A percentile compares a stretch with the other conserved stretches of the same genome.
Conservation (phyloP, 768 basidiomycete species). For the Russula sp. region DNA sequence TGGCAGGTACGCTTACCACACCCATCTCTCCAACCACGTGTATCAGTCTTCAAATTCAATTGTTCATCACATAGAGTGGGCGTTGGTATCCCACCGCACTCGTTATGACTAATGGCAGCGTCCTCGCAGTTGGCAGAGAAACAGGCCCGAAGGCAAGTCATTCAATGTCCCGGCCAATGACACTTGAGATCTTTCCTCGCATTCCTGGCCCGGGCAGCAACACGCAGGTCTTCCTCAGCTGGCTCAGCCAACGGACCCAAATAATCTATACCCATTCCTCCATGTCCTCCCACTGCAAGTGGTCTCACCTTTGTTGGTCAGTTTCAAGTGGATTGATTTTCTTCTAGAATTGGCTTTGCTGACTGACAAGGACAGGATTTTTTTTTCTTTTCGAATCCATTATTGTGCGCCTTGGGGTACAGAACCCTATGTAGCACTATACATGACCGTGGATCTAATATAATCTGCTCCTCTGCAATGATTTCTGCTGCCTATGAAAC, state of each 20-base stretch:
- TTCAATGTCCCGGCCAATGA: slow-evolving; percentile 48
- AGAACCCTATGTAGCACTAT: no score
- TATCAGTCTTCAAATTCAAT: background rate
- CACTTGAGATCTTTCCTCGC: slow-evolving; percentile 64
- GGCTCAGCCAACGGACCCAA: slow-evolving; percentile 68
- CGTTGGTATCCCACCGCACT: slow-evolving; percentile 74
- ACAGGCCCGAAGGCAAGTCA: slow-evolving; percentile 43
- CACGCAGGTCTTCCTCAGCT: slow-evolving; percentile 57
- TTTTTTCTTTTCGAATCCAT: no score
- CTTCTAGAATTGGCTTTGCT: background rate
- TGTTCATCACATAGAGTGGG: slow-evolving; percentile 38
- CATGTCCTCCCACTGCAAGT: slow-evolving; percentile 53
- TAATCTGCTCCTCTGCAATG: no score
- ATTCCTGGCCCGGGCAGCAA: slow-evolving; percentile 50
- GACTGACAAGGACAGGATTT: slow-evolving; percentile 39
- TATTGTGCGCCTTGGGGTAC: no score
- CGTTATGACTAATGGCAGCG: slow-evolving; percentile 64
- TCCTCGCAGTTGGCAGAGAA: slow-evolving; percentile 73
- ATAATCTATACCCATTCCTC: slow-evolving; percentile 77
- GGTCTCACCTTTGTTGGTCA: slow-evolving; percentile 63
- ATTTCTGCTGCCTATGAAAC: no score
- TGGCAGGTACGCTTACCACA: slow-evolving; percentile 37
- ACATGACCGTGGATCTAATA: no score
- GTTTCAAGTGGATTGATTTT: slow-evolving; percentile 21
- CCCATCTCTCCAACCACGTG: background rate